Evolutionary conservation across 2,329 filamentous ascomycete genomes (phyloP).

Genomic region (Apiospora marii): DNA sequence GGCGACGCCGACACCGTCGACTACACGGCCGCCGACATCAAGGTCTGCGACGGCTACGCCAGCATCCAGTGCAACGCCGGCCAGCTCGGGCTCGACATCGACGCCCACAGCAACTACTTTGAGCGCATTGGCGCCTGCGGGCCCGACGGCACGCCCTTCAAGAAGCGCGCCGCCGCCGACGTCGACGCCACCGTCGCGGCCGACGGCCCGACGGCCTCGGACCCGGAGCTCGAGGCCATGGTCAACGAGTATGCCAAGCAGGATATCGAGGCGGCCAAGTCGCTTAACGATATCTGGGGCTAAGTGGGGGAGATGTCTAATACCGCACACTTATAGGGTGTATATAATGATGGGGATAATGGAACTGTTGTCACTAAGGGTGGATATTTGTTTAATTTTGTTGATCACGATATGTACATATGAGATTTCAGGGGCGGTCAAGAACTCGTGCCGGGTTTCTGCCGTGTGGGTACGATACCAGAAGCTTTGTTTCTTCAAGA

Average conservation of each 20-base stretch:
- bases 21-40: constrained; percentile 51
- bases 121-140: constrained; percentile 51
- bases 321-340: not conserved
- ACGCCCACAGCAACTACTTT: constrained; percentile 60
- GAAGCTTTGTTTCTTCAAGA: constrained; percentile 1
- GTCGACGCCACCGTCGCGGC: constrained; percentile 27
- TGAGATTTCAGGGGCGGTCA: not conserved
- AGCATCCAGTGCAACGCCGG: constrained; percentile 61
- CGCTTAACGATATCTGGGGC: constrained; percentile 21
- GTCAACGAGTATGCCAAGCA: constrained; percentile 37
- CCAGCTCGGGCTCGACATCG: constrained; percentile 51
- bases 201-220: constrained; percentile 34
- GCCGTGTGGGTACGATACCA: constrained; percentile 1
- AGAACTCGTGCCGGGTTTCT: not conserved
- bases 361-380: not conserved
- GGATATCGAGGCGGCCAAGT: constrained; percentile 33
- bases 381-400: not conserved
- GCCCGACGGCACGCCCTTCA: constrained; percentile 37
- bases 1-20: constrained; percentile 43
- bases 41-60: constrained; percentile 56
- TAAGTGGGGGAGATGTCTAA: constrained; percentile 21
- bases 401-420: not conserved
- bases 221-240: constrained; percentile 36
- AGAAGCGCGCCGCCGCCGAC: constrained; percentile 30
- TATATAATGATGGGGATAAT: not conserved